Base-by-base conservation (phyloP, 2,329 filamentous ascomycete genomes). In the Trichophyton verrucosum region DNA sequence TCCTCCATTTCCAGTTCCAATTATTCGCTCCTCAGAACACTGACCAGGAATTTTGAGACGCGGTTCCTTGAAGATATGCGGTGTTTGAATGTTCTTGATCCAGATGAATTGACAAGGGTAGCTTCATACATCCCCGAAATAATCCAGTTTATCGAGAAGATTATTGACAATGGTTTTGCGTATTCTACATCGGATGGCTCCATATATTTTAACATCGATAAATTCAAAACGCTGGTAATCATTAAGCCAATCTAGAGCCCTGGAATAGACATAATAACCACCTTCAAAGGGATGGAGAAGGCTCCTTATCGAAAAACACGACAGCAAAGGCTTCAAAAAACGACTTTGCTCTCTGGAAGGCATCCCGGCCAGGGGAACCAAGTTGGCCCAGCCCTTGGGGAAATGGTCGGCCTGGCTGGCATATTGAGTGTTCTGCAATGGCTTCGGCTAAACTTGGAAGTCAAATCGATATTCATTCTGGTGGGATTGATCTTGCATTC, bases 351-450 rank as follows among this genome's bases (percentile, higher is more conserved):
- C 38, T 42, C 38, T 42, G 38, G 38, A n/a, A 42, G 2, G 38
- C 38, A 15, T 42, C 38, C 11, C 8, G 38, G 3, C 15, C 15
- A 0, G 82, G 82, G 46, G 92, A 97, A 78, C 92, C 92, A 0
- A 88, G 83, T 65, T 97, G 92, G 92, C 80, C 85, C 3, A 92
- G 88, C 67, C 85, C 85, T 2, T 97, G 91, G 91, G 91, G 92
- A 3, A 80, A 85, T 61, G 91, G 91, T 3, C 81, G 92, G 49
- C 92, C 92, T 0, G 92, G 92, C 20, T 97, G 91, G 92, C 92
- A 96, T 70, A 96, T 96, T 68, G 91, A 96, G 76, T 96, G 91
- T 83, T 91, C 87, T 1, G 91, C 91, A 15, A 96, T 97, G 92
- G 91, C 91, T 0, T 92, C 88, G 1, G 89, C 91, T 65, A 82